Evolutionary conservation across 2,329 filamentous ascomycete species (phyloP), one percentile per base, ranked within the genome.

Genomic region (Claviceps sp.): DNA sequence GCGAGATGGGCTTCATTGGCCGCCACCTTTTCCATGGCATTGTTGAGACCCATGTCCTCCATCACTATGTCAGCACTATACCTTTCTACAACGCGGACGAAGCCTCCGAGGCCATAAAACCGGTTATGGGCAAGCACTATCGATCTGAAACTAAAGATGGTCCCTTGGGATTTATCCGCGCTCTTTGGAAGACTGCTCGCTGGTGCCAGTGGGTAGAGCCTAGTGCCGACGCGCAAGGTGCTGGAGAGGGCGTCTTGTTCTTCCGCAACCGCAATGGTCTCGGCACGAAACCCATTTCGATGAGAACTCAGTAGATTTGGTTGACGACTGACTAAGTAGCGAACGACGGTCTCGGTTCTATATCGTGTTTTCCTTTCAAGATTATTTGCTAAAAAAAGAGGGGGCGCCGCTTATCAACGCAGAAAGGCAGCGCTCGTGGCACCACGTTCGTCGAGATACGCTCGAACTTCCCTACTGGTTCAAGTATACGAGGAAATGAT

Each of bases 191-290:
- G 59, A 86, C 80, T 61, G 82, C 87, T 44, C 82, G 93, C 55
- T 82, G 78, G 81, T 98, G 93, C 79, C 89, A 97, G 70, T 98
- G 89, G 88, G 90, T 98, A 56, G 93, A 98, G 82, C 88, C 90
- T 52, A 89, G 82, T 63, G 85, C 82, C 61, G 88, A 81, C 50
- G 86, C 89, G 49, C 70, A 82, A 64, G 91, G 88, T 37, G 83
- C 90, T 61, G 84, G 82, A 66, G 85, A 88, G 74, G 83, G 85
- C 55, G 84, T 98, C 29, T 71, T 95, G 51, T 96, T 98, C 80
- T 98, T 86, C 85, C 83, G 91, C 65, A 98, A 98, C 78, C 78
- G 78, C 61, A 98, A 97, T 71, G 86, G 88, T 22, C 72, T 95
- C 23, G 93, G 93, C 58, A 71, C 82, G 36, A 64, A 64, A 57